phyloP scores from a whole-genome alignment of 202 grass and related monocot genomes.

The Musa balbisiana region DNA sequence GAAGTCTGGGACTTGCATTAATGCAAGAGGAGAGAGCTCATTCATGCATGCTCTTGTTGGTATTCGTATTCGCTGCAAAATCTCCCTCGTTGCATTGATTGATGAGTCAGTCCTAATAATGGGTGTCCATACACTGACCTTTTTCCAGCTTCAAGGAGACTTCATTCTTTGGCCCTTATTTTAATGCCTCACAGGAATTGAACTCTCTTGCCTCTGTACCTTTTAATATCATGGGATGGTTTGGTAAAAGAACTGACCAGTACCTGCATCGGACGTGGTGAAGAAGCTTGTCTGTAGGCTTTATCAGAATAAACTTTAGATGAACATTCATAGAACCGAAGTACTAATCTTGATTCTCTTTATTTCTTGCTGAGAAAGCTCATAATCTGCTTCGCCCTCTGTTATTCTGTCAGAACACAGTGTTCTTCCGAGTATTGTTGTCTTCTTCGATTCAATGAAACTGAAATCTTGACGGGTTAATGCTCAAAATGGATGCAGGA shows the following conservation, averaged over 20 bases:
- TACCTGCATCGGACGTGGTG: neutral
- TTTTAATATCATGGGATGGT: neutral
- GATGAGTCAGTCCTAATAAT: constrained; percentile 3
- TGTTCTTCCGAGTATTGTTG: neutral
- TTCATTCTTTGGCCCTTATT: neutral
- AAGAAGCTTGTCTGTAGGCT: neutral
- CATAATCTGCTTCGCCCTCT: too few relatives aligned
- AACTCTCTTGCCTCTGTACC: neutral
- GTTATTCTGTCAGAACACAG: neutral
- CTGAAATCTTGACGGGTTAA: neutral
- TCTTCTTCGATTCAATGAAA: neutral
- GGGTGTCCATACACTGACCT: neutral
- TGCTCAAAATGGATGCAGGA: constrained; percentile 33
- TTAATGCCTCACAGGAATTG: neutral
- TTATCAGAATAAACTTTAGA: neutral
- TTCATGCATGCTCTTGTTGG: constrained; percentile 1
- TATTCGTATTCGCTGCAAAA: constrained; percentile 26
- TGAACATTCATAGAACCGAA: neutral
- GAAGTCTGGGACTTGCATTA: neutral
- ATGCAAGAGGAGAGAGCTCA: neutral
- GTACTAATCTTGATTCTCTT: neutral
- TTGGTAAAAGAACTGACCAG: neutral
- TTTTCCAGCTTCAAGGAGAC: neutral
- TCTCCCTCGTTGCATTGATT: constrained; percentile 11
- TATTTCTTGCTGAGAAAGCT: neutral